phyloP scores from a whole-genome alignment of 805 yeast genomes.

The Kuraishia cidri region DNA sequence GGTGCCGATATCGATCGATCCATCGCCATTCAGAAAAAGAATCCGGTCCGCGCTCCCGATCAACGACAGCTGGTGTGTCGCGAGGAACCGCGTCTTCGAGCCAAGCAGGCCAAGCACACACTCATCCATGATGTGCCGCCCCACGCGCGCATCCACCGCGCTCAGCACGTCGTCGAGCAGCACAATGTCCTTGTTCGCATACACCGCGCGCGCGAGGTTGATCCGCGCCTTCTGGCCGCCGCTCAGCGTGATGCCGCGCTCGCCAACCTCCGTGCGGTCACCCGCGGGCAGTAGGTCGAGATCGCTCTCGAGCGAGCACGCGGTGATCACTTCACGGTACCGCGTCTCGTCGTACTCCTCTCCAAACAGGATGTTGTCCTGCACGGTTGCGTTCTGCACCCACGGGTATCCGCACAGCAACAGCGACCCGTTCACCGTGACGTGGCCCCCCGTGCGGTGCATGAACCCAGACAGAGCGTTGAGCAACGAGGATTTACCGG shows the following conservation, averaged over 20 bases:
- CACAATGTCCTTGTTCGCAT: slow-evolving; percentile 48
- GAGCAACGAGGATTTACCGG: slow-evolving; percentile 63
- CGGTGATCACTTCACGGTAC: slow-evolving; percentile 32
- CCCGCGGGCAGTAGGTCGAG: slow-evolving; percentile 40
- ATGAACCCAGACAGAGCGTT: slow-evolving; percentile 59
- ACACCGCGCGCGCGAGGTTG: slow-evolving; percentile 62
- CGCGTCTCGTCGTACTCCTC: slow-evolving; percentile 29
- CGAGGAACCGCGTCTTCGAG: slow-evolving; percentile 60
- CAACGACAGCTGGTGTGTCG: slow-evolving; percentile 77
- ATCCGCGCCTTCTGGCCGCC: slow-evolving; percentile 62
- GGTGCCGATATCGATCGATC: slow-evolving; percentile 52
- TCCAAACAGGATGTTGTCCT: slow-evolving; percentile 44
- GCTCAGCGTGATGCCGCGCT: slow-evolving; percentile 50
- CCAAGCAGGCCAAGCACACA: slow-evolving; percentile 55
- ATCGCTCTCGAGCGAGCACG: slow-evolving; percentile 41
- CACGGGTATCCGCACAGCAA: slow-evolving; percentile 44
- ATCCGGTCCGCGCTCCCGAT: slow-evolving; percentile 63
- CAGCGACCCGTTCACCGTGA: slow-evolving; percentile 41
- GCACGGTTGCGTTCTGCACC: slow-evolving; percentile 40
- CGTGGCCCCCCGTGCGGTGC: slow-evolving; percentile 37
- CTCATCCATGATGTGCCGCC: slow-evolving; percentile 41
- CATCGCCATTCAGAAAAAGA: slow-evolving; percentile 60
- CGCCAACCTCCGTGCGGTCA: slow-evolving; percentile 48
- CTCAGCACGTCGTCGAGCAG: slow-evolving; percentile 58
- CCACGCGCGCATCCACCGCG: slow-evolving; percentile 70